Evolutionary conservation across 768 basidiomycete genomes (phyloP), one percentile per base, ranked within the genome.

Genomic region (Leucosporidium yakuticum): DNA sequence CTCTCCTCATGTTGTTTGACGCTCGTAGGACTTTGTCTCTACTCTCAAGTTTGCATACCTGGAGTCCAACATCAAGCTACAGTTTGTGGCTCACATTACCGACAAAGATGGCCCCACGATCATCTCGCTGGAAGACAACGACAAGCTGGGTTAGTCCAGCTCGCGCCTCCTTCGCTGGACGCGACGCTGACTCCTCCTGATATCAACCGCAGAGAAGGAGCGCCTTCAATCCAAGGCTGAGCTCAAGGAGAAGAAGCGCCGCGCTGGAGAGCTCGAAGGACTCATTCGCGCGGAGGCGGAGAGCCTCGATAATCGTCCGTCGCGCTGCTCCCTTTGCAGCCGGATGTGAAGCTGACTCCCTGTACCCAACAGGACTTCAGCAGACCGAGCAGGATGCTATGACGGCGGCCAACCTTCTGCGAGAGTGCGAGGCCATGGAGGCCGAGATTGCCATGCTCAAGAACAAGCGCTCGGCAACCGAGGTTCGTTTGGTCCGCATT

Each of bases 31-130:
- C 20, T 53, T 62, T 4, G 63, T 73, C 29, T 73, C 71, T 61
- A 64, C 48, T 1, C 65, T 73, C 62, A 73, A 73, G 65, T 69
- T 73, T 34, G 71, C 71, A n/a, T 73, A 73, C 63, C 63, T 73
- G 44, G 71, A 73, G 32, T 63, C 68, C 50, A 67, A 64, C 54
- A 64, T 67, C 48, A 64, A 67, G 25, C 65, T 69, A 34, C 64
- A 64, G 47, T 69, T 73, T 31, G 25, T 63, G 21, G 59, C 47
- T 23, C 71, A 73, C 44, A 44, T 73, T 54, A 48, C 67, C 36
- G 20, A 29, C 21, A n/a, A 27, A 27, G 60, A 49, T 25, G 60
- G 60, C 19, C 48, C 50, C 25, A 48, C 9, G 12, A 25, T 53
- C 25, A 34, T 62, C 21, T 51, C 60, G 25, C 34, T 54, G 34